Evolutionary conservation across 345 rosid genomes (phyloP).

Genomic region (Citrus maxima): DNA sequence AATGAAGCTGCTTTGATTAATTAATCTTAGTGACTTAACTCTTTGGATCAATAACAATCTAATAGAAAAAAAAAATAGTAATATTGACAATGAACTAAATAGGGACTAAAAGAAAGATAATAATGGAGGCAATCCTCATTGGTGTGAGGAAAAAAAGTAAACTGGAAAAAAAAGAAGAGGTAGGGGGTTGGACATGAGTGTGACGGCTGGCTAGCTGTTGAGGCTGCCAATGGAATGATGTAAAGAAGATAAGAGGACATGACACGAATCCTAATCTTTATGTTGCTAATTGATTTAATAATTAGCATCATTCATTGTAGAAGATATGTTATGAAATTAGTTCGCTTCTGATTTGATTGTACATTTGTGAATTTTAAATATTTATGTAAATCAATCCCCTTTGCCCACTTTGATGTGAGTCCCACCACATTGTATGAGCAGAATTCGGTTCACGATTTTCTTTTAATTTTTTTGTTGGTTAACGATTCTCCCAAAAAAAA

Average conservation of each 20-base stretch:
- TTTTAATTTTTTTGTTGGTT: too few relatives aligned
- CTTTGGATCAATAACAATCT: neutral
- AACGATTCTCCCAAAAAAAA: too few relatives aligned
- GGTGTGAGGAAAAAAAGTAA: conserved; percentile 24
- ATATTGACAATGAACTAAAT: neutral
- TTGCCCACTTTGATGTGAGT: too few relatives aligned
- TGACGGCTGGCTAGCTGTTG: conserved; percentile 2
- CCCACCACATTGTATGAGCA: too few relatives aligned
- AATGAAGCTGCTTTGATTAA: neutral
- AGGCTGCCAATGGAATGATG: conserved; percentile 15
- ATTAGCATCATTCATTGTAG: neutral
- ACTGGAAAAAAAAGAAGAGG: neutral
- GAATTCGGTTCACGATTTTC: too few relatives aligned
- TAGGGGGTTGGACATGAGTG: conserved; percentile 15
- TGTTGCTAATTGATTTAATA: neutral
- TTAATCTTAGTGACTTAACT: neutral
- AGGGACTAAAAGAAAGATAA: neutral
- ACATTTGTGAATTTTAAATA: too few relatives aligned
- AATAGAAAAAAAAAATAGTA: neutral
- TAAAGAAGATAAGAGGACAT: conserved; percentile 9
- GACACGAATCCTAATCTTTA: neutral
- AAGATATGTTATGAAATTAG: neutral
- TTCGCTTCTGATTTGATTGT: neutral
- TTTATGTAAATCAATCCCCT: too few relatives aligned
- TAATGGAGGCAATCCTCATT: conserved; percentile 28